These are phyloP conservation scores for Monotropa hypopitys DNA, from an alignment of 179 eudicot genomes.

Conservation along the genomic window DNA sequence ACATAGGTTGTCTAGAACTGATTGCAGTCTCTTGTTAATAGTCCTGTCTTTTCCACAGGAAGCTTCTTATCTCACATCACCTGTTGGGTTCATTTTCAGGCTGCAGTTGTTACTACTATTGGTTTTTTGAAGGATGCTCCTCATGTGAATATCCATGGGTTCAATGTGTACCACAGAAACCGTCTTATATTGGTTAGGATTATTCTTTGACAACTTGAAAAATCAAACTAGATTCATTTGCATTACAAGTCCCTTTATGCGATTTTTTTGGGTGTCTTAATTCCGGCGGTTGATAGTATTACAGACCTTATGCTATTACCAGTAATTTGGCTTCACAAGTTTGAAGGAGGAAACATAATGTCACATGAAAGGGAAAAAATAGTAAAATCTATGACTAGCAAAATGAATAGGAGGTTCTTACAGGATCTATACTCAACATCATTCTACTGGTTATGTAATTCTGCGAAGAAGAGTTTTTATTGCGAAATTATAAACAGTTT, in stretches of 20 bases:
- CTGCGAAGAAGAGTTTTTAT: not conserved
- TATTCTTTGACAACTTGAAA: not conserved
- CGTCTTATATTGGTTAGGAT: constrained; percentile 18
- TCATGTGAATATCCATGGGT: constrained; percentile 16
- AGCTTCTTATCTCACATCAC: constrained; percentile 1
- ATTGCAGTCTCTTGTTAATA: not conserved
- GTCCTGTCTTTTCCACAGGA: too few relatives aligned
- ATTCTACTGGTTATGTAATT: not conserved
- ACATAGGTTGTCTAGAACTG: not conserved
- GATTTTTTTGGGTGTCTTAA: not conserved
- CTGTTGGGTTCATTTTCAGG: constrained; percentile 13
- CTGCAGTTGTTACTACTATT: constrained; percentile 15
- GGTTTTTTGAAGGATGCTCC: constrained; percentile 24
- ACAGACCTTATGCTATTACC: not conserved
- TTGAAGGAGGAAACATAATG: not conserved
- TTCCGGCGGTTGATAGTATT: not conserved
- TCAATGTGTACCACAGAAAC: constrained; percentile 18
- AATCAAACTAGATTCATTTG: not conserved
- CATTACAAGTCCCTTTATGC: not conserved
- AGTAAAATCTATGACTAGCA: too few relatives aligned
- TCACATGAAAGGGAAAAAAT: not conserved
- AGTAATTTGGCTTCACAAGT: not conserved
- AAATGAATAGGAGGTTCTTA: not conserved
- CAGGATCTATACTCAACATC: not conserved
- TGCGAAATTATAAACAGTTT: not conserved